Base-by-base conservation (phyloP, 2,329 filamentous ascomycete genomes). In the Trichoderma sp. region DNA sequence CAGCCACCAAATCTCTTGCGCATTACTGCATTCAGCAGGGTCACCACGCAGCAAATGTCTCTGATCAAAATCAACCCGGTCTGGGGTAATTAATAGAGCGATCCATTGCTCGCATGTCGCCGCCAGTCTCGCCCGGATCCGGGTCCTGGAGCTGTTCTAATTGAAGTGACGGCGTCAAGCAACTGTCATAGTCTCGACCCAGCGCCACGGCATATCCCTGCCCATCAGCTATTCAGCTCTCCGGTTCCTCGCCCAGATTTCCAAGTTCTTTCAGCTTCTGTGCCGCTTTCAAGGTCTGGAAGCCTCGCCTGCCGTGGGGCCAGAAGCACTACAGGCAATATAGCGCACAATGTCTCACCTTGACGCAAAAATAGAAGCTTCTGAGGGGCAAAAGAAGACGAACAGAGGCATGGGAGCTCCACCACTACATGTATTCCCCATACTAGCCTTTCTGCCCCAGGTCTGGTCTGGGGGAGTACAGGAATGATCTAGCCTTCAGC, bases 1-100 rank as follows among this genome's bases (percentile, higher is more conserved):
- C 32, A 28, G 15, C 30, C 28, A 23, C 9, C 5, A 39, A 39
- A 39, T 15, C 63, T 5, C 6, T 23, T 8, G n/a, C 8, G 6
- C 0, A 39, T 39, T 28, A 4, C 34, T 34, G 65, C 65, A 47
- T 68, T n/a, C 34, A 57, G 65, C 64, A 68, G 34, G 23, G 53
- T n/a, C 34, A 30, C 53, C 65, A 47, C 65, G 65, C 65, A n/a
- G 23, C 32, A 58, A 68, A 59, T 68, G 53, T 59, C 53, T 68
- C 65, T 59, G 65, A 59, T 68, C 20, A 11, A 36, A 36, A 36
- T 26, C 34, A 17, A 34, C 59, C 13, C 34, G n/a, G 34, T 43
- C 59, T 43, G 59, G 59, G 26, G 62, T 63, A 39, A 11, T 28
- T 28, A 2, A 8, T 26, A 11, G 11, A 55, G 43, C 30, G 30